Evolutionary conservation across 805 yeast species (phyloP).

Genomic region (Saccharomyces jurei): DNA sequence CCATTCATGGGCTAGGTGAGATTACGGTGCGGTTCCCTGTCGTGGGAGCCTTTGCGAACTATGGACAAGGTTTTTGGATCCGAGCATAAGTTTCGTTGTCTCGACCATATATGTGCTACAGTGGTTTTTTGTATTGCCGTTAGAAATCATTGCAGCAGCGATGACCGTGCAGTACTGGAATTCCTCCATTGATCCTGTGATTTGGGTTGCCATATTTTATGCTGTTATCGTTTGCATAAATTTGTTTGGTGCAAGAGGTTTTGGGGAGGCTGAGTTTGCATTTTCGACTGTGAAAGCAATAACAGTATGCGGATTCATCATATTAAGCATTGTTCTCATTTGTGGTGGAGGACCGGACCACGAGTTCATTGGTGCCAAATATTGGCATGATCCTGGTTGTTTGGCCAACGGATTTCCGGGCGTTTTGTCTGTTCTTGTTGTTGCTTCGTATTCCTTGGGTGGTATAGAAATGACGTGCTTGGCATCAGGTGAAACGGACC

Average conservation of each 20-base stretch:
- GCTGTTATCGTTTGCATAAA: slow-evolving; percentile 36
- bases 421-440: slow-evolving; percentile 55
- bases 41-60: slow-evolving; percentile 41
- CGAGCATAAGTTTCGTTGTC: slow-evolving; percentile 47
- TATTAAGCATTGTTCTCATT: slow-evolving; percentile 40
- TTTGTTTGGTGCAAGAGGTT: slow-evolving; percentile 42
- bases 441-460: slow-evolving; percentile 67
- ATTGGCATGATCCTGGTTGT: slow-evolving; percentile 48
- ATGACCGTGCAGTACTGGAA: slow-evolving; percentile 43
- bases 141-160: slow-evolving; percentile 42
- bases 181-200: slow-evolving; percentile 33
- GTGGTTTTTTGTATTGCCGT: slow-evolving; percentile 41
- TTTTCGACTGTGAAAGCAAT: slow-evolving; percentile 39
- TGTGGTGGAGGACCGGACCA: slow-evolving; percentile 41
- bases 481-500: slow-evolving; percentile 65
- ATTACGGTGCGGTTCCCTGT: slow-evolving; percentile 43
- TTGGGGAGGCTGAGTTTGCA: slow-evolving; percentile 43
- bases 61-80: slow-evolving; percentile 42
- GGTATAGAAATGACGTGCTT: slow-evolving; percentile 67
- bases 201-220: slow-evolving; percentile 41
- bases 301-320: slow-evolving; percentile 44
- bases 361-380: slow-evolving; percentile 39
- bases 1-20: slow-evolving; percentile 45
- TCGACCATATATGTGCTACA: slow-evolving; percentile 46
- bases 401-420: slow-evolving; percentile 54